Percentiles rank a stretch among this genome's conserved stretches.
These are phyloP conservation scores for Debaryomyces nepalensis DNA, from an alignment of 1,139 yeast genomes.

Conservation along the genomic window DNA sequence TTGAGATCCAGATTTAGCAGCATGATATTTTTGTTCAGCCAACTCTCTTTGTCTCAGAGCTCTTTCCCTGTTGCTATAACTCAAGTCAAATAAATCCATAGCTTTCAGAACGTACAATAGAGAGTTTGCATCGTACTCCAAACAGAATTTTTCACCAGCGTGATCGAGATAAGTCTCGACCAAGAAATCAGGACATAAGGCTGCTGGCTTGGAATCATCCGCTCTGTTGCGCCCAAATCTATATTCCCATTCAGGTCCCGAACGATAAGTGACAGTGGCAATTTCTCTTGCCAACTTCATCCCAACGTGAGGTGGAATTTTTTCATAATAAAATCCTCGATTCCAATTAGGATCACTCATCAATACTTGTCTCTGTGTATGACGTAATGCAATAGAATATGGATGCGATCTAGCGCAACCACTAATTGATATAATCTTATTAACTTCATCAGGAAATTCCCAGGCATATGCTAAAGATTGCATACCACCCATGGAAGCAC, in stretches of 20 bases:
- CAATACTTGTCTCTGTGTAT: constrained; percentile 87
- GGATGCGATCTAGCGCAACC: constrained; percentile 97
- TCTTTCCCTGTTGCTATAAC: constrained; percentile 49
- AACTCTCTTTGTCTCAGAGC: constrained; percentile 47
- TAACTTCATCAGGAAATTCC: constrained; percentile 79
- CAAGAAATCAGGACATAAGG: constrained; percentile 88
- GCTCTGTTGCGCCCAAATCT: constrained; percentile 89
- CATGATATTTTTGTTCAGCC: constrained; percentile 33
- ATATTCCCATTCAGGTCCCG: constrained; percentile 97
- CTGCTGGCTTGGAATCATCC: constrained; percentile 78
- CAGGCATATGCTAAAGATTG: constrained; percentile 87
- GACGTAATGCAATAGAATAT: constrained; percentile 90
- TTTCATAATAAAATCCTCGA: constrained; percentile 81
- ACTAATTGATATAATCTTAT: constrained; percentile 73
- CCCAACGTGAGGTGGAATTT: constrained; percentile 88
- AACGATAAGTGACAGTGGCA: constrained; percentile 91
- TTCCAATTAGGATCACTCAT: constrained; percentile 97
- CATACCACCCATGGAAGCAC: constrained; percentile 98
- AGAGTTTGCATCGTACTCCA: constrained; percentile 91
- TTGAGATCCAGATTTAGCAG: constrained; percentile 18
- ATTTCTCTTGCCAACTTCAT: constrained; percentile 94
- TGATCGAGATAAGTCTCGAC: constrained; percentile 93
- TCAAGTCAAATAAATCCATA: constrained; percentile 90
- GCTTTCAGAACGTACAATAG: constrained; percentile 86
- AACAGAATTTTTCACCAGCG: constrained; percentile 91